These are phyloP conservation scores for Ogataea methanolica DNA, from an alignment of 805 yeast genomes.

Conservation along the genomic window DNA sequence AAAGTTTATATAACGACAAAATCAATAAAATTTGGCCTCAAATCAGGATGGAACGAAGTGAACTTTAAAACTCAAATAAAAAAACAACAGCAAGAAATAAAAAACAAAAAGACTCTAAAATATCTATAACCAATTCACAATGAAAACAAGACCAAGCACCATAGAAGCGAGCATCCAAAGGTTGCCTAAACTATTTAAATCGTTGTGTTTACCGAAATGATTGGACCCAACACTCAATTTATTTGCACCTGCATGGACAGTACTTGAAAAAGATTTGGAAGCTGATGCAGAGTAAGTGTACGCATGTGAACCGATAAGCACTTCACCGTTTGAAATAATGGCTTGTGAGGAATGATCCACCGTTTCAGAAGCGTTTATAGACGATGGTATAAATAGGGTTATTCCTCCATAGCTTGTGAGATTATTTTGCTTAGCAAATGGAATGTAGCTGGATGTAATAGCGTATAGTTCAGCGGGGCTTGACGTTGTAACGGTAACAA, in stretches of 20 bases:
- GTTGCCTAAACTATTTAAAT: no score
- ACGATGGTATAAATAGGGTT: conserved; percentile 25
- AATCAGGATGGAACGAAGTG: no score
- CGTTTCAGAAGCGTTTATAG: conserved; percentile 12
- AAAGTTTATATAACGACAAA: no score
- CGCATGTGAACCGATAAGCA: conserved; percentile 15
- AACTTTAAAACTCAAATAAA: not conserved
- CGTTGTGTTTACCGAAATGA: not conserved
- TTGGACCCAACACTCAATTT: not conserved
- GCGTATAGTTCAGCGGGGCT: conserved; percentile 5
- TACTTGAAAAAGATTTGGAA: conserved; percentile 4
- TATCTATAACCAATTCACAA: not conserved
- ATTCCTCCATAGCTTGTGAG: conserved; percentile 15
- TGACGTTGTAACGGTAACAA: not conserved
- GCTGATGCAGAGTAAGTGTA: conserved; percentile 5
- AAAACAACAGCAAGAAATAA: not conserved
- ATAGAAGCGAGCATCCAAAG: not conserved
- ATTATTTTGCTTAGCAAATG: conserved; percentile 26
- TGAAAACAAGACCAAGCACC: not conserved
- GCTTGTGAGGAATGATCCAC: conserved; percentile 11
- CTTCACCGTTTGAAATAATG: conserved; percentile 28
- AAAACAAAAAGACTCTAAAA: not conserved
- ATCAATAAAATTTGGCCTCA: no score
- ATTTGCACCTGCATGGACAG: not conserved
- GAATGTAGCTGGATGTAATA: conserved; percentile 28